Evolutionary conservation across 257 asterid species (phyloP).

Genomic region (Penstemon davidsonii): DNA sequence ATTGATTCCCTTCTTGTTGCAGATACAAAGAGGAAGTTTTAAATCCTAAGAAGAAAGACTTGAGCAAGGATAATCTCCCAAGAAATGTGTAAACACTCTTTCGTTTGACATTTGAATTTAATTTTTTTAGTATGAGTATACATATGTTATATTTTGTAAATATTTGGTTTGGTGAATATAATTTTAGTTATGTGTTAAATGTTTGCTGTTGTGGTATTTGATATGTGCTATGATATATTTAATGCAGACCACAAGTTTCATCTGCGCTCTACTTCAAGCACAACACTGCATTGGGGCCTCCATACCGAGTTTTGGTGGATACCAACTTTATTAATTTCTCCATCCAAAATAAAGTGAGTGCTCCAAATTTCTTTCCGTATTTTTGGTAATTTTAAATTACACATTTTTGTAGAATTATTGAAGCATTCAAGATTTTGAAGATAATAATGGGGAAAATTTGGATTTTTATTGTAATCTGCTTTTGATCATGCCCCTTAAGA

Average conservation of each 20-base stretch:
- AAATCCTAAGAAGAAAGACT: slow-evolving; percentile 89
- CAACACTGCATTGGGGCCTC: slow-evolving; percentile 94
- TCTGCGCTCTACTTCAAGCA: slow-evolving; percentile 86
- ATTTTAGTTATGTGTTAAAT: neutral
- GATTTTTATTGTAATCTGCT: neutral
- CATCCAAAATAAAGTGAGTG: slow-evolving; percentile 87
- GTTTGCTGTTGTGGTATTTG: slow-evolving; percentile 5
- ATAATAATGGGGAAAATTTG: neutral
- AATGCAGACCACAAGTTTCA: slow-evolving; percentile 79
- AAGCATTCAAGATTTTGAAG: slow-evolving; percentile 3
- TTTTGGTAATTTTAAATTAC: neutral
- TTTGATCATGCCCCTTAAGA: neutral
- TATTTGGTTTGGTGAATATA: neutral
- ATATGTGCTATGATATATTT: neutral
- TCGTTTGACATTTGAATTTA: neutral
- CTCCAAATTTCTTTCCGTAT: neutral
- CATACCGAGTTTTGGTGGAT: slow-evolving; percentile 86
- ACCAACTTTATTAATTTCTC: slow-evolving; percentile 97
- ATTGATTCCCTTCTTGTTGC: slow-evolving; percentile 15
- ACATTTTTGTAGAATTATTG: neutral
- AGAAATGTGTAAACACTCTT: slow-evolving; percentile 67
- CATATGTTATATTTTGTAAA: neutral
- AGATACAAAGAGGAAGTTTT: slow-evolving; percentile 80
- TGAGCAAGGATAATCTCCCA: slow-evolving; percentile 75
- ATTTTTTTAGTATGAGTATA: neutral